These are phyloP conservation scores for Hyaloraphidium curvatum DNA, from an alignment of 192 early-diverging fungal species.

Conservation along the genomic window DNA sequence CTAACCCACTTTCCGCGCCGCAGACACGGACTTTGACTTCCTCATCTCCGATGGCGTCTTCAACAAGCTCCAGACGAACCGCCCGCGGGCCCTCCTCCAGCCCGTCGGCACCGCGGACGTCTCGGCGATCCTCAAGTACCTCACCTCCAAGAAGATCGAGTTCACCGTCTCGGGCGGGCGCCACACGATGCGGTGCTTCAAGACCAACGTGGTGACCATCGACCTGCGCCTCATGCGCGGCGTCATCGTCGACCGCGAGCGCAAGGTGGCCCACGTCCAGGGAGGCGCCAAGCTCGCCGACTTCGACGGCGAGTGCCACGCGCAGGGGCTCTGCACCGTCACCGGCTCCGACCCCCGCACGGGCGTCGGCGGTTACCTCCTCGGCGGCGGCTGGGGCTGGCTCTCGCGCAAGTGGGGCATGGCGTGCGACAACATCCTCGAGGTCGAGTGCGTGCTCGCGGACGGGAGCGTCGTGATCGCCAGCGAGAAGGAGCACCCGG, in stretches of 20 bases:
- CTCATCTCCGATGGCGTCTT: background rate
- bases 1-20: too few species aligned
- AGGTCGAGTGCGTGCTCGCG: background rate
- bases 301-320: background rate
- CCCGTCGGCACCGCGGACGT: background rate
- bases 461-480: background rate
- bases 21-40: background rate
- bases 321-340: background rate
- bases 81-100: background rate
- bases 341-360: background rate
- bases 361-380: conserved; percentile 2
- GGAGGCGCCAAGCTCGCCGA: background rate
- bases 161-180: conserved; percentile 3
- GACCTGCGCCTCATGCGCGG: conserved; percentile 1
- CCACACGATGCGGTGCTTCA: conserved; percentile 2
- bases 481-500: background rate
- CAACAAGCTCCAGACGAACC: background rate
- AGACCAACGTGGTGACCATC: background rate
- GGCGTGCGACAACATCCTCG: background rate
- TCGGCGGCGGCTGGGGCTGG: conserved; percentile 2
- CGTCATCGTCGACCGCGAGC: background rate
- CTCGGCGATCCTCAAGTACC: background rate
- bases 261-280: background rate
- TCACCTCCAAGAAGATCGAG: background rate
- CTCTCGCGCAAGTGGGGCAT: background rate